Evolutionary conservation across 2,329 filamentous ascomycete species (phyloP), one percentile per base, ranked within the genome.

Genomic region (Arthroderma sp.): DNA sequence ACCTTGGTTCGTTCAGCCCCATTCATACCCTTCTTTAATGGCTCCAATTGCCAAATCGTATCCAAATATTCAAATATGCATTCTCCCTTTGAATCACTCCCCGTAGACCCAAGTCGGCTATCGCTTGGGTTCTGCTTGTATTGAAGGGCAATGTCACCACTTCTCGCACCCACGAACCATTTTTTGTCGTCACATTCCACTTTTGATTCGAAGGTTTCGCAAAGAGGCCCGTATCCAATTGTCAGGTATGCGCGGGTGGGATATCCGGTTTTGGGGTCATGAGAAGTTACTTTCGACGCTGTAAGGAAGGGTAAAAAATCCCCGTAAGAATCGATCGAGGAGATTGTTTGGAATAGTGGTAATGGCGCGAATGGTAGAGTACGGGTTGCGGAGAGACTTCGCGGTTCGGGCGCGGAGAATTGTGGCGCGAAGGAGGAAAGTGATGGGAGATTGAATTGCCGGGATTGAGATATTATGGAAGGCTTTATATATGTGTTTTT

Each of bases 271-370:
- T 49, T 59, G 4, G 59, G 73, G 5, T 87, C 85, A 80, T 86
- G 89, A 59, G 79, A 77, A 1, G 89, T 95, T 41, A 97, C 89
- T 60, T 78, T 80, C 38, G 87, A 91, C 49, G 77, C 77, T 44
- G 82, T 80, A 74, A 91, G 95, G 79, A 94, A 96, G 9, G 93
- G 93, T n/a, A 98, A 82, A 77, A 97, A 98, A 63, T 77, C 71
- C 38, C 80, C 77, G 80, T 98, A 98, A 61, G 82, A 83, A 71
- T 88, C 82, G 62, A 98, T 84, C 72, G 96, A 89, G 73, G 90
- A 84, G 70, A 98, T 91, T 56, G 96, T 80, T 63, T 79, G 77
- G 81, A 93, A 98, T 64, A 98, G 83, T 1, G 82, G 77, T 3
- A 72, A 66, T 33, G 83, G 76, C 0, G 84, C 74, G 76, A 94